A percentile compares a stretch with the other conserved stretches of the same genome.
These are phyloP conservation scores for Sechiopsis laciniata DNA, from an alignment of 306 rosid genomes.

Conservation along the genomic window DNA sequence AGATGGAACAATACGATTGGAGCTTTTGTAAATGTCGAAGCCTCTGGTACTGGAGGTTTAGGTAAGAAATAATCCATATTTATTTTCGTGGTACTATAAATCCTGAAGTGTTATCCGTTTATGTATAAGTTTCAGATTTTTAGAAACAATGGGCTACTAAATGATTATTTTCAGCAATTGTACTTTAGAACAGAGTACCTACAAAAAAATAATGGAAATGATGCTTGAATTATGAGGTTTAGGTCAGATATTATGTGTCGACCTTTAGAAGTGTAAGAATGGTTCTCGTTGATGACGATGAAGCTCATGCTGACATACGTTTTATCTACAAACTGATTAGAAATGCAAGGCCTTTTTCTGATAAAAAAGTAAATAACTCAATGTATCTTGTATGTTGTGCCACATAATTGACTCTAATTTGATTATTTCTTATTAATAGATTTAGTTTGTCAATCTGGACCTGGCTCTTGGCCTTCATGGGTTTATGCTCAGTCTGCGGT, in stretches of 20 bases:
- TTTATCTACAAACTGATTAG: not conserved
- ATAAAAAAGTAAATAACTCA: not conserved
- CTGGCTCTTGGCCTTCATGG: slow-evolving; percentile 83
- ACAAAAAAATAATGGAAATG: not conserved
- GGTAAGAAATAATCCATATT: slow-evolving; percentile 46
- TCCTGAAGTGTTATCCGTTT: not conserved
- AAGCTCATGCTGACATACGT: not conserved
- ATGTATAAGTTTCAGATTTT: slow-evolving; percentile 2
- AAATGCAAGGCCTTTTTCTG: not conserved
- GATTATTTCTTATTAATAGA: slow-evolving; percentile 40
- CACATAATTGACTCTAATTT: slow-evolving; percentile 7
- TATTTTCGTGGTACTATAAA: slow-evolving; percentile 17
- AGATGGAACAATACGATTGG: slow-evolving; percentile 84
- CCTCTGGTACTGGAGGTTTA: slow-evolving; percentile 81
- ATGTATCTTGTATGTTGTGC: not conserved
- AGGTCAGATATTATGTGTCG: not conserved
- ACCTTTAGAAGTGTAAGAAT: not conserved
- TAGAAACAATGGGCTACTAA: not conserved
- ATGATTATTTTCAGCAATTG: not conserved
- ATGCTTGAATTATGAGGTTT: not conserved
- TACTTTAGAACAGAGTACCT: not conserved
- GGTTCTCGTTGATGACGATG: not conserved
- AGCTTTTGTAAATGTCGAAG: slow-evolving; percentile 89
- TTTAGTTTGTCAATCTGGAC: slow-evolving; percentile 98
- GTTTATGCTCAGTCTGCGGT: slow-evolving; percentile 83